phyloP scores from a whole-genome alignment of 2,329 filamentous ascomycete species.

The Aureobasidium sp. region DNA sequence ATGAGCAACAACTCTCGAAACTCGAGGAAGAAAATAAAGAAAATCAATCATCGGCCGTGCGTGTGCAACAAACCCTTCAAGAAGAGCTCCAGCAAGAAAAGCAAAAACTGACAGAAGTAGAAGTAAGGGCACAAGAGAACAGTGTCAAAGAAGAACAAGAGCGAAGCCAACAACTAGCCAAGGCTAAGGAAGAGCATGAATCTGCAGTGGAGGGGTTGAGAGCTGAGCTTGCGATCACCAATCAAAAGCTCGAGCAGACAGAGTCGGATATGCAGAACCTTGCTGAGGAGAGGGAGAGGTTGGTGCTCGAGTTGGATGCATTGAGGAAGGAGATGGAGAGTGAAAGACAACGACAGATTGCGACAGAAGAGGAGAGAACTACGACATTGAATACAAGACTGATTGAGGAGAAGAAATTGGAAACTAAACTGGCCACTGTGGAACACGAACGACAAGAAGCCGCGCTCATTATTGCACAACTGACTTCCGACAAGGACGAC shows the following conservation, averaged over 20 bases:
- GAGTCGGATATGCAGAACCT: not conserved
- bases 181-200: slow-evolving; percentile 3
- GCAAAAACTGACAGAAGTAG: slow-evolving; percentile 10
- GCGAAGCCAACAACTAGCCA: not conserved
- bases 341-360: not conserved
- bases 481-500: slow-evolving; percentile 11
- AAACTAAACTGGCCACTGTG: slow-evolving; percentile 1
- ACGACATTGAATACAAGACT: slow-evolving; percentile 1
- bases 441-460: slow-evolving; percentile 11
- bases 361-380: slow-evolving; percentile 2
- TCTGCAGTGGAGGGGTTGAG: not conserved
- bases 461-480: not conserved
- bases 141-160: not conserved
- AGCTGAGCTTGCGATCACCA: slow-evolving; percentile 6
- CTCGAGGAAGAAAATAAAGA: slow-evolving; percentile 1
- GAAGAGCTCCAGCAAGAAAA: slow-evolving; percentile 6
- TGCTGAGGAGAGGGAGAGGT: not conserved
- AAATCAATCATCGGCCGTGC: slow-evolving; percentile 3
- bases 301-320: slow-evolving; percentile 5
- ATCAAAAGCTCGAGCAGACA: slow-evolving; percentile 3
- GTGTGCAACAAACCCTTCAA: slow-evolving; percentile 10
- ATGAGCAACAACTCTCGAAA: not conserved
- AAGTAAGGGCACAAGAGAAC: slow-evolving; percentile 8
- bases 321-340: slow-evolving; percentile 5
- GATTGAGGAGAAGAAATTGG: slow-evolving; percentile 1